Base-by-base conservation (phyloP, 257 asterid species). In the Lantana camara region DNA sequence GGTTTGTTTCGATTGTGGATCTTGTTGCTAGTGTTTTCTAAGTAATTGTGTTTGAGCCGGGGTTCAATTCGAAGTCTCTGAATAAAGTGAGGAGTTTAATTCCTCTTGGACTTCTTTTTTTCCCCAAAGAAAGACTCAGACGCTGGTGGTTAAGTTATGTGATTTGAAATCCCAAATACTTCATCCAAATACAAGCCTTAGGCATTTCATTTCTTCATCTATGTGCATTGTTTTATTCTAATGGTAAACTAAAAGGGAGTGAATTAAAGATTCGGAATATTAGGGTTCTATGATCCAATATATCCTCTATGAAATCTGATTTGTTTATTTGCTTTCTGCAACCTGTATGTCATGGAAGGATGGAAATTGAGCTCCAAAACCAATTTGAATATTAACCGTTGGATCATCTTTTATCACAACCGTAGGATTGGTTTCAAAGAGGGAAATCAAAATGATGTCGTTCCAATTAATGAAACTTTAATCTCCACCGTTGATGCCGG, bases 81-180 rank as follows among this genome's bases (percentile, higher is more conserved):
- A 17, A 24, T 3, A 29, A n/a, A n/a, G n/a, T n/a, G n/a, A 27
- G 35, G 7, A 24, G 4, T 35, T 35, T 35, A 65, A 15, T 0
- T 5, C 61, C 14, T 38, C 11, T 4, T 1, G 40, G 40, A 35
- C n/a, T n/a, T n/a, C n/a, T n/a, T 4, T 27, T 24, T 9, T 0
- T 17, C 27, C 27, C 19, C 14, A 24, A 13, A 44, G 22, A 3
- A 49, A 49, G 52, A 32, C 19, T 15, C 32, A 42, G 1, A 17
- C 27, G 46, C 12, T 24, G 20, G 40, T 60, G 45, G 5, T 54
- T 29, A 52, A 19, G 48, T 40, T 56, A 14, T 47, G 50, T 54
- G 14, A 21, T 15, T 60, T 60, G 57, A 53, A 53, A 48, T 52
- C 40, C 32, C 56, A 40, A 49, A 23, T 34, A 17, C 56, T 38